Evolutionary conservation across 352 stramenopile genomes (phyloP), one percentile per base, ranked within the genome.

Genomic region (Aphanomyces invadans): DNA sequence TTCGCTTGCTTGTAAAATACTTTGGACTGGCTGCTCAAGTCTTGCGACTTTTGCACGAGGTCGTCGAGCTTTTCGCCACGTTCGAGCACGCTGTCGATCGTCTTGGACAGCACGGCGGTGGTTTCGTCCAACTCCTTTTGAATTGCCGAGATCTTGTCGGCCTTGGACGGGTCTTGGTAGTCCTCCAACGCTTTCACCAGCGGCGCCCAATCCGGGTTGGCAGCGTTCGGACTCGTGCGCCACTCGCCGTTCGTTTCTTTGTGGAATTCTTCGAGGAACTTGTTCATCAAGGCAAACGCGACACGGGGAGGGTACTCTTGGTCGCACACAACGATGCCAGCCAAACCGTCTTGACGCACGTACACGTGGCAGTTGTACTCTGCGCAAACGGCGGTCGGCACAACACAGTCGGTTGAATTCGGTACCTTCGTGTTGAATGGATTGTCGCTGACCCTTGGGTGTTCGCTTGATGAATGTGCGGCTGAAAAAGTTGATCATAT

Each of bases 1-100:
- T 98, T 98, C 31, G 97, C 96, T 72, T 99, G 93, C 75, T 98
- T 98, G 89, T 99, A 99, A 80, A 99, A 99, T 78, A 99, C 97
- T 85, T 99, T 99, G 57, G 92, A 98, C 79, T 99, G 96, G 70
- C 84, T 93, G 71, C 88, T 98, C 65, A 99, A 81, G 74, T 99
- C 97, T 75, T 98, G 93, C 68, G 91, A 98, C 73, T 98, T 97
- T 71, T 98, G 97, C 54, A 99, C 97, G 17, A 99, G 83, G 70
- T 98, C 96, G 78, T 99, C 97, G 60, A 99, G 86, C 73, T 99
- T 99, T 70, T 98, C 97, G 33, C 96, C 96, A 64, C 97, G 87
- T 70, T 98, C 95, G 68, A 99, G 87, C 44, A 99, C 96, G 56
- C 89, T 98, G 81, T 99, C 97, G 76, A 99, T 99, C 0, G 97